Evolutionary conservation across 768 basidiomycete species (phyloP).

Genomic region (Mrakia blollopis): DNA sequence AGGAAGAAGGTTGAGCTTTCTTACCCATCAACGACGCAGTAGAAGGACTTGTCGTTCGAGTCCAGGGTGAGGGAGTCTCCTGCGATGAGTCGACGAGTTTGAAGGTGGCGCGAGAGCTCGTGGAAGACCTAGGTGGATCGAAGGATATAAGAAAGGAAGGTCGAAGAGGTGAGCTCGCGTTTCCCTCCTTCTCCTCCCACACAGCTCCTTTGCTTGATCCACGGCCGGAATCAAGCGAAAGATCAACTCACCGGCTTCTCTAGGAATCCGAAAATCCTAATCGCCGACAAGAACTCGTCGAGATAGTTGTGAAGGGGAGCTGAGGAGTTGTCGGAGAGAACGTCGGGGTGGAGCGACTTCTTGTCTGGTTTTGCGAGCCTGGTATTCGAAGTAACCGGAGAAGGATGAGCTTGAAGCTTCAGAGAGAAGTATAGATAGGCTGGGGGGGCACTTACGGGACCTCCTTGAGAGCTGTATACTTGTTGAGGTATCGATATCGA

Average conservation of each 20-base stretch:
- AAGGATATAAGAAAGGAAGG: background rate
- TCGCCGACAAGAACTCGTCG: conserved; percentile 93
- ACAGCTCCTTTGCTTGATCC: too few relatives aligned
- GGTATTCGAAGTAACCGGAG: conserved; percentile 56
- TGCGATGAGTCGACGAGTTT: conserved; percentile 89
- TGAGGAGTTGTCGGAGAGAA: conserved; percentile 63
- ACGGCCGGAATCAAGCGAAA: background rate
- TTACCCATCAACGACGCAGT: conserved; percentile 95
- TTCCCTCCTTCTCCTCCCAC: too few relatives aligned
- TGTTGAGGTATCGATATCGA: conserved; percentile 51
- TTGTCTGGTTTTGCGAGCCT: conserved; percentile 65
- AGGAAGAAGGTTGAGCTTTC: conserved; percentile 41
- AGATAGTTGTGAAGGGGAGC: conserved; percentile 90
- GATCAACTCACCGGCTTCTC: conserved; percentile 79
- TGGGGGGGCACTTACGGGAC: conserved; percentile 38
- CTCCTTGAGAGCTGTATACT: conserved; percentile 47
- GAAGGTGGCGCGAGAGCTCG: conserved; percentile 90
- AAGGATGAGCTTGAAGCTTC: conserved; percentile 45
- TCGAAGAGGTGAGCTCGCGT: background rate
- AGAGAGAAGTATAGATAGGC: conserved; percentile 2
- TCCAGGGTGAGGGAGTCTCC: conserved; percentile 90
- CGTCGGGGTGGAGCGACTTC: conserved; percentile 84
- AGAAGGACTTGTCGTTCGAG: conserved; percentile 82
- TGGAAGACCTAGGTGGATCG: conserved; percentile 56
- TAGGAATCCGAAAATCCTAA: conserved; percentile 93